Evolutionary conservation across 1,139 yeast species (phyloP).

Genomic region (Saccharomycopsis hybrid): DNA sequence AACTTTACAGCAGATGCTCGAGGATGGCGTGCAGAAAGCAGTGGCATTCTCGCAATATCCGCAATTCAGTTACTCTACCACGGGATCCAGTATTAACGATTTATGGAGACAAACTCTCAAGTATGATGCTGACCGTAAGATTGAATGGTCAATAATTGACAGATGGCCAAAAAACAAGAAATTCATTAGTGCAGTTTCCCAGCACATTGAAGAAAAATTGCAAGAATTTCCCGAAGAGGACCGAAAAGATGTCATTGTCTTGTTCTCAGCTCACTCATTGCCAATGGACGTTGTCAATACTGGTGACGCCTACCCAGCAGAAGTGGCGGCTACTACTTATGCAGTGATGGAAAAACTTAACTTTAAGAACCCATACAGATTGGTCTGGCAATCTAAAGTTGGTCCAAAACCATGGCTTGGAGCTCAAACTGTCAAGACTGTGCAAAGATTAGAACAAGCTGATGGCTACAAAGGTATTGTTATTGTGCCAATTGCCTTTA

Average conservation of each 20-base stretch:
- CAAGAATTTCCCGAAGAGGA: constrained; percentile 56
- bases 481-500: constrained; percentile 90
- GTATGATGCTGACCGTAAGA: constrained; percentile 66
- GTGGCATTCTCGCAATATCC: constrained; percentile 97
- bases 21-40: constrained; percentile 83
- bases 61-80: constrained; percentile 88
- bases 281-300: constrained; percentile 92
- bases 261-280: constrained; percentile 92
- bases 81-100: constrained; percentile 87
- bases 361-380: constrained; percentile 79
- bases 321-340: constrained; percentile 90
- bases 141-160: constrained; percentile 85
- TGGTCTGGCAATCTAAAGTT: constrained; percentile 97
- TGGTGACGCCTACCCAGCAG: constrained; percentile 97
- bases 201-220: constrained; percentile 59
- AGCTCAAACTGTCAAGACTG: constrained; percentile 79
- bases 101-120: constrained; percentile 60
- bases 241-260: constrained; percentile 57
- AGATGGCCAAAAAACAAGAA: constrained; percentile 94
- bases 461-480: constrained; percentile 64
- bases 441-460: constrained; percentile 53
- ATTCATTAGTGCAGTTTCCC: constrained; percentile 66
- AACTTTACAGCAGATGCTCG: constrained; percentile 63
- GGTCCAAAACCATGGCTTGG: constrained; percentile 99
- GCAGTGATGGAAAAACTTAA: constrained; percentile 82